Base-by-base conservation (phyloP, 176 grass and related monocot species). In the Musa schizocarpa region DNA sequence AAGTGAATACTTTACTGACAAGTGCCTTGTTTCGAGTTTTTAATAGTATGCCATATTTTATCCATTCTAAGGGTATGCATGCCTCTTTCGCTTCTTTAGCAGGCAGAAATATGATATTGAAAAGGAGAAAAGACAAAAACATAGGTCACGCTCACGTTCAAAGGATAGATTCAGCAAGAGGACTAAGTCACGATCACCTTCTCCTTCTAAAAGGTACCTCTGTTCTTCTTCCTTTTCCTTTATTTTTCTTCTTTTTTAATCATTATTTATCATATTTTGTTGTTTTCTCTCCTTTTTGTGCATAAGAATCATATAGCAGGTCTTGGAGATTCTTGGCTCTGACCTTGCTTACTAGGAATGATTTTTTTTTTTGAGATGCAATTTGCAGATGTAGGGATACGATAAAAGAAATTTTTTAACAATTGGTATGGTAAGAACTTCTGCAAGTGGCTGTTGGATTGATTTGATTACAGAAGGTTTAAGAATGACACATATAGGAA, bases 191-290 rank as follows among this genome's bases (percentile, higher is more conserved):
- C 63, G 22, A 53, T 79, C 76, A 22, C 70, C 34, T 73, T 73
- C 71, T 79, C 77, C 77, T 69, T 66, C 77, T 57, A 79, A 57
- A 79, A 79, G 64, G 77, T 79, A 69, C 14, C 49, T 25, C 9
- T 50, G 5, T 22, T 22, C 22, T 22, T 22, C 22, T 22, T 22
- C 22, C 22, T 22, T 22, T 22, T 22, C 22, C 22, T 79, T 53
- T 29, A 34, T 24, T 24, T 1, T 24, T 24, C 24, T 24, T 69
- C 49, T 27, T 57, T 52, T 23, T 54, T 19, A 29, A 51, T 53
- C 11, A 54, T 67, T 20, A 69, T 13, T 10, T 26, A 12, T 21
- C 55, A 13, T 1, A 20, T n/a, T 43, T 21, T 55, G 0, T 16
- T 54, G 9, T 55, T 48, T 17, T 58, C 14, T 57, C 23, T 58